These are phyloP conservation scores for rapeseed (Brassica napus) DNA, from an alignment of 345 rosid genomes.

Conservation along the genomic window DNA sequence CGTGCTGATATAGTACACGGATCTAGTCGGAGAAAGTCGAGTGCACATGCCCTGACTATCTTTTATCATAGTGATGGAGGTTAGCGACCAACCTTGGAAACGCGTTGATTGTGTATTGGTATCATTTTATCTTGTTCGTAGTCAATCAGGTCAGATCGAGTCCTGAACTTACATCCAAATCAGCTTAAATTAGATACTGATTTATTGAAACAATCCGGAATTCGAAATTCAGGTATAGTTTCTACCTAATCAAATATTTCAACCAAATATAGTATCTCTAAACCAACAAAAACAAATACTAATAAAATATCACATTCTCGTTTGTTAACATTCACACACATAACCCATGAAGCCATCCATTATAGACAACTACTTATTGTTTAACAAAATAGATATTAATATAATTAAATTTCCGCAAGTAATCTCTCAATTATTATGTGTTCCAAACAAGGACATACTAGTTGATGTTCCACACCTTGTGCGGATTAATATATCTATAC, in stretches of 20 bases:
- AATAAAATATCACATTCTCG: constrained; percentile 10
- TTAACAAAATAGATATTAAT: background rate
- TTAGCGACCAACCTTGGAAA: background rate
- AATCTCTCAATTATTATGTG: background rate
- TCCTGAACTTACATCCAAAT: constrained; percentile 3
- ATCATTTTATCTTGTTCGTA: constrained; percentile 2
- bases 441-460: background rate
- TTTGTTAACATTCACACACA: background rate
- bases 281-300: background rate
- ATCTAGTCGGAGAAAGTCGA: background rate
- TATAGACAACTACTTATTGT: background rate
- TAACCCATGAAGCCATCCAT: background rate
- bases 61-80: constrained; percentile 5
- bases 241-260: constrained; percentile 23
- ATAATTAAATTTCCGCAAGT: background rate
- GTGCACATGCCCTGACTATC: constrained; percentile 1
- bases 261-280: constrained; percentile 3
- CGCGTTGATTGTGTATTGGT: constrained; percentile 2
- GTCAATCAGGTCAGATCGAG: background rate
- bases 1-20: background rate
- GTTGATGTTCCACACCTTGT: no score
- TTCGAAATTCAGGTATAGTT: constrained; percentile 12
- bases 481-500: no score
- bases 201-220: constrained; percentile 7
- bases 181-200: constrained; percentile 20